Base-by-base conservation (phyloP, 1,139 yeast genomes). In the Lodderomyces jiufengensis region DNA sequence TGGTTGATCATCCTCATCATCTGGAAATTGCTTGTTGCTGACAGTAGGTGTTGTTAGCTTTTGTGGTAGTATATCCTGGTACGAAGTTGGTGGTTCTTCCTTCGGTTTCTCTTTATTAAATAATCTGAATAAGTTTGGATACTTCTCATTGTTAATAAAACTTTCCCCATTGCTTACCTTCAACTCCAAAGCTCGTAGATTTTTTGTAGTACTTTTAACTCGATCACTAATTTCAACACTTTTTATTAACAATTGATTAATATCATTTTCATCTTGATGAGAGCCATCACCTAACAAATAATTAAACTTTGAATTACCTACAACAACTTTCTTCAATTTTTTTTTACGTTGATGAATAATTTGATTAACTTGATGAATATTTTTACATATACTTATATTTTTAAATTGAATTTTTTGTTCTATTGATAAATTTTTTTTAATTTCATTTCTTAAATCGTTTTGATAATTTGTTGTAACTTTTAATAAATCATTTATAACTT, bases 381-480 rank as follows among this genome's bases (percentile, higher is more conserved):
- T 46, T 40, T 56, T 60, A 31, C 61, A 68, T 26, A 58, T 52
- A 37, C 54, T 57, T 31, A 62, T 56, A 45, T 64, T 64, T 45
- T 54, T 61, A 39, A 55, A 58, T 41, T 67, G 72, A 20, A 65
- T 54, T 39, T 52, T 54, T 43, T 69, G 71, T 45, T 67, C 70
- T 15, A 60, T 51, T 7, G 62, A 51, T 30, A 70, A 46, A 36
- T 63, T 61, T 27, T 48, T 52, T 33, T 65, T 56, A 29, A 70
- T 57, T 37, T 62, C 70, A 12, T 45, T 43, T 40, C 68, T 59
- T 35, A 73, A 50, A 44, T 73, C 79, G 28, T 55, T 49, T 31
- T 65, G 66, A 47, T 70, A 73, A 38, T 61, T 63, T 11, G 48
- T 29, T 2, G 66, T 50, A 4, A 69, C 73, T 8, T 51, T 45